Conservation (phyloP, 257 asterid species). For the Jasminum sambac region DNA sequence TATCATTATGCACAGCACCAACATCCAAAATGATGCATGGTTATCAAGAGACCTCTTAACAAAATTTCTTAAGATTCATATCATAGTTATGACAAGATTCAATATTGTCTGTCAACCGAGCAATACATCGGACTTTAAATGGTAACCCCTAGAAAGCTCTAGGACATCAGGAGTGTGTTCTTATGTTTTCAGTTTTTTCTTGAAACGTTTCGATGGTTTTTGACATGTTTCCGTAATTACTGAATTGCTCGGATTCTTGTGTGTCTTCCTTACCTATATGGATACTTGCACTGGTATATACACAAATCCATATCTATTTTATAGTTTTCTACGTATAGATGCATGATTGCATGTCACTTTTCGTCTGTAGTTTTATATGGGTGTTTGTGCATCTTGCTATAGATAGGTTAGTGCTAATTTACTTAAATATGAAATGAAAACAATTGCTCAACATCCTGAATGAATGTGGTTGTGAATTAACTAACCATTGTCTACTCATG, state of each 20-base stretch:
- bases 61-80: not conserved
- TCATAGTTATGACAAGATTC: not conserved
- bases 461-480: constrained; percentile 13
- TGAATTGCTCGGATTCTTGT: not conserved
- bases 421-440: constrained; percentile 11
- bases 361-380: not conserved
- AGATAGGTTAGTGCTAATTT: constrained; percentile 12
- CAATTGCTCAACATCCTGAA: constrained; percentile 7
- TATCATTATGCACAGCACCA: not conserved
- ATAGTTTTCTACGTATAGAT: not conserved
- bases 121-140: not conserved
- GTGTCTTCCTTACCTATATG: not conserved
- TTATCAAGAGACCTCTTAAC: not conserved
- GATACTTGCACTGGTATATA: not conserved
- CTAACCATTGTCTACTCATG: not conserved
- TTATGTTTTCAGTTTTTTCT: not conserved
- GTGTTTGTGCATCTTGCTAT: not conserved
- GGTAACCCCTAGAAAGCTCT: not conserved
- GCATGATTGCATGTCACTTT: not conserved
- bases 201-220: not conserved
- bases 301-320: not conserved
- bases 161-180: not conserved
- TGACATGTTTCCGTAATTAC: not conserved
- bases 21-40: not conserved
- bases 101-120: not conserved